These are phyloP conservation scores for Podospora comata DNA, from an alignment of 495 filamentous ascomycete species.

Conservation along the genomic window DNA sequence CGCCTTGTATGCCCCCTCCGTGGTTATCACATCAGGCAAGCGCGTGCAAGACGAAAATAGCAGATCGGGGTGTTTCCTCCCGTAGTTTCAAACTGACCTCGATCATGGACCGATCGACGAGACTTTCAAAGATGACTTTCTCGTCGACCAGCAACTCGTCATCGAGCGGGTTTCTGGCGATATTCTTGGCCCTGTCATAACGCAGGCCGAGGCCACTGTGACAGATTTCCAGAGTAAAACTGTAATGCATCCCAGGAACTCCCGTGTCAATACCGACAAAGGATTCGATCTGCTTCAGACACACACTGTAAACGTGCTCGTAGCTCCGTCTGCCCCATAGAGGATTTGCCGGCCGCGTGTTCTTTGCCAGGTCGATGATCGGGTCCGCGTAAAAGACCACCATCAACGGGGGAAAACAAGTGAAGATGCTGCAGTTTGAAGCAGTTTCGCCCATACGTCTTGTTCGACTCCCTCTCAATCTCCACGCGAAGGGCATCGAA, in stretches of 20 bases:
- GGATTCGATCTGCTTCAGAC: not conserved
- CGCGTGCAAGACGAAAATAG: slow-evolving; percentile 5
- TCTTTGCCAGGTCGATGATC: not conserved
- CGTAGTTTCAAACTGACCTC: not conserved
- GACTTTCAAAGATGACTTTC: slow-evolving; percentile 6
- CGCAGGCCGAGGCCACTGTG: not conserved
- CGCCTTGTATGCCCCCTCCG: slow-evolving; percentile 1
- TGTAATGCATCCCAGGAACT: too few species aligned
- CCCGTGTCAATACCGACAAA: not conserved
- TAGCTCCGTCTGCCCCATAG: not conserved
- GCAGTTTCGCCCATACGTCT: not conserved
- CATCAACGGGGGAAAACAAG: not conserved
- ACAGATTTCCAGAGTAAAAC: not conserved
- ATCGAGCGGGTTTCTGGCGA: not conserved
- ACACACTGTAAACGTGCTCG: not conserved
- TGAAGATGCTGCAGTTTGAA: not conserved
- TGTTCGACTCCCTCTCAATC: not conserved
- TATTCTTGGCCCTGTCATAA: not conserved
- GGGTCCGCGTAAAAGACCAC: not conserved
- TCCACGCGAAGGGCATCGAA: not conserved
- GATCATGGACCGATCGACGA: not conserved
- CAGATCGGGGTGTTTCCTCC: not conserved
- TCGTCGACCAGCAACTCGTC: not conserved
- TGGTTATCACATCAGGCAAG: not conserved
- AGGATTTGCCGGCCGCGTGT: not conserved